Evolutionary conservation across 2,329 filamentous ascomycete genomes (phyloP), one percentile per base, ranked within the genome.

Genomic region (Neophaeococcomyces mojaviensis): DNA sequence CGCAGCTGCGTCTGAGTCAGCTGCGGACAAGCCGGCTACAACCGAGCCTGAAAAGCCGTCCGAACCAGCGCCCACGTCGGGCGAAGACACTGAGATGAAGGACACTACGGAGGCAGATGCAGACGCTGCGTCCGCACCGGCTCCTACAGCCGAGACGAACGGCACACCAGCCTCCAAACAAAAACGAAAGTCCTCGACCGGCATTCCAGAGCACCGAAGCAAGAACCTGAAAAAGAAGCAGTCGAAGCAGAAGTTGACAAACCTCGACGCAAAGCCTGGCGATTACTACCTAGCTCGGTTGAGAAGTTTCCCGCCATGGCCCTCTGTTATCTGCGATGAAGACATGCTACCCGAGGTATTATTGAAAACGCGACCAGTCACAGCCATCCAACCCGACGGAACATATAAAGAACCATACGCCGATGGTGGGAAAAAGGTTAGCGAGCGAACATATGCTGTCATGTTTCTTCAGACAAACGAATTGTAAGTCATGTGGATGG

Each of bases 391-490:
- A 48, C 70, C 78, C 18, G 90, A 97, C 65, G 90, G 90, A 48
- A 85, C 84, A 33, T 95, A 92, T 64, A 82, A 86, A 44, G 86
- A 88, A 49, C 86, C 90, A 54, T 96, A 86, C 61, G 79, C 82
- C 33, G 88, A 95, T 58, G 89, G 85, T 50, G 90, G 86, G 58
- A 92, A 92, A 72, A 85, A 88, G 55, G 81, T 78, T 34, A 79
- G 82, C 51, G 88, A 96, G 66, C 79, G 90, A 53, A 88, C 85
- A 24, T 97, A 88, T 63, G 87, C 90, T 4, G 82, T 97, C 61
- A 96, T 97, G 90, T 97, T 95, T 64, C 71, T 97, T 41, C 75
- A 80, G 53, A 95, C 89, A 31, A 96, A 97, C 60, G 90, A 97
- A 74, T 97, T 98, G 92, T 98, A 71, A 79, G 90, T 80, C 9